Evolutionary conservation across 495 filamentous ascomycete species (phyloP).

Genomic region (Trichodelitschia bisporula): DNA sequence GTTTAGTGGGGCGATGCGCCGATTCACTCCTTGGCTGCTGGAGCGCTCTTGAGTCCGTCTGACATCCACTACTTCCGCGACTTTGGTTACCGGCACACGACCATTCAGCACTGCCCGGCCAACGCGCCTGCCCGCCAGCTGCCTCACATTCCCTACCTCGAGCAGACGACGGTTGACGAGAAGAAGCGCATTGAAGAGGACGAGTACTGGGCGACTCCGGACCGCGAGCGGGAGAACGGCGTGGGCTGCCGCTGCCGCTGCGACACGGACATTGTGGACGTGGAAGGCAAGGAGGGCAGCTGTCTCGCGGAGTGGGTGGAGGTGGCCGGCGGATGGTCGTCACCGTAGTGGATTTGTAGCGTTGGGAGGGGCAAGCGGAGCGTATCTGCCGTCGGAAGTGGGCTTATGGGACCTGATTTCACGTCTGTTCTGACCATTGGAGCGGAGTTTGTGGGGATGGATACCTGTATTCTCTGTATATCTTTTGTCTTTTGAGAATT

Average conservation of each 20-base stretch:
- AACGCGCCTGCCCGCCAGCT: slow-evolving; percentile 86
- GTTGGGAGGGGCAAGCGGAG: neutral
- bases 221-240: slow-evolving; percentile 79
- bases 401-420: too few species aligned
- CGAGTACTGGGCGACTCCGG: slow-evolving; percentile 80
- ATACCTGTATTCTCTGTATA: neutral
- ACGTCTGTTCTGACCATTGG: too few species aligned
- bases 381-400: neutral
- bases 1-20: slow-evolving; percentile 90
- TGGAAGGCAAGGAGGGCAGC: slow-evolving; percentile 89
- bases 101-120: slow-evolving; percentile 94
- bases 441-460: too few species aligned
- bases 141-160: slow-evolving; percentile 55
- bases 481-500: neutral
- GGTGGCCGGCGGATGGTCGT: slow-evolving; percentile 85
- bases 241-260: slow-evolving; percentile 93
- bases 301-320: slow-evolving; percentile 95
- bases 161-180: slow-evolving; percentile 63
- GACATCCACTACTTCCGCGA: slow-evolving; percentile 99
- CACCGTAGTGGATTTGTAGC: slow-evolving; percentile 18
- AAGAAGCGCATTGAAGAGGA: slow-evolving; percentile 83
- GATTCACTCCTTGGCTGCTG: slow-evolving; percentile 92
- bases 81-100: slow-evolving; percentile 95
- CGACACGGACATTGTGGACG: slow-evolving; percentile 95
- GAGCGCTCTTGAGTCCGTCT: slow-evolving; percentile 50